These are phyloP conservation scores for Falciphora oryzae DNA, from an alignment of 2,329 filamentous ascomycete species.

Conservation along the genomic window DNA sequence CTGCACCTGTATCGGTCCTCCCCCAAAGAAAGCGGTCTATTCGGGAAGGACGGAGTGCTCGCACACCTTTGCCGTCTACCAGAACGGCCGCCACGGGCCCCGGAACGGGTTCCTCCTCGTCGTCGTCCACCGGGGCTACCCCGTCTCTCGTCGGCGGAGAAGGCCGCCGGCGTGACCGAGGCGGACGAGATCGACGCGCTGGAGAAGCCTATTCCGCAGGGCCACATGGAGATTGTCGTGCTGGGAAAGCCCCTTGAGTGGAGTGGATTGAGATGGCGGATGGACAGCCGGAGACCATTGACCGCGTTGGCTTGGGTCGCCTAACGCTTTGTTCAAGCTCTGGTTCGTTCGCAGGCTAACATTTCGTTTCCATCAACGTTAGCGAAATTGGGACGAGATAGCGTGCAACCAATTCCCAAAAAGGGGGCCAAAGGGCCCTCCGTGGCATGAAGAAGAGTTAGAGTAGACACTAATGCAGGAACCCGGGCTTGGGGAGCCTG, in stretches of 20 bases:
- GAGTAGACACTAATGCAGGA: background rate
- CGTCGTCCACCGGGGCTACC: background rate
- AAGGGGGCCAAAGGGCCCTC: too few relatives aligned
- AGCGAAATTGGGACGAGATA: background rate
- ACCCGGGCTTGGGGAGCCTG: background rate
- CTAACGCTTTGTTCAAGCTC: too few relatives aligned
- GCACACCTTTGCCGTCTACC: background rate
- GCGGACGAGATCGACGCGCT: background rate
- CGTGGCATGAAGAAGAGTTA: background rate
- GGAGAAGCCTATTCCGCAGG: background rate
- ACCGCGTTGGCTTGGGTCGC: too few relatives aligned
- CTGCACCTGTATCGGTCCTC: too few relatives aligned
- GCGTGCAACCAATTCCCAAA: background rate
- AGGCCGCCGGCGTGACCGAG: background rate
- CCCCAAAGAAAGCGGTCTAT: too few relatives aligned
- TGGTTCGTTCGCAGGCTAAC: too few relatives aligned
- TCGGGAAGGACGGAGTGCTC: too few relatives aligned
- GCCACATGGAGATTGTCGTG: background rate
- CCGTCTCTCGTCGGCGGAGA: background rate
- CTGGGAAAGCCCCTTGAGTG: background rate
- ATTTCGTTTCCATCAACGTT: background rate
- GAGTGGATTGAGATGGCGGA: too few relatives aligned
- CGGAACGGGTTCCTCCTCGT: background rate
- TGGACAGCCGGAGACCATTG: too few relatives aligned
- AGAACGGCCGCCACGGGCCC: background rate